A percentile compares a stretch with the other conserved stretches of the same genome.
phyloP scores from a whole-genome alignment of 2,329 filamentous ascomycete species.

The Zymoseptoria tritici region DNA sequence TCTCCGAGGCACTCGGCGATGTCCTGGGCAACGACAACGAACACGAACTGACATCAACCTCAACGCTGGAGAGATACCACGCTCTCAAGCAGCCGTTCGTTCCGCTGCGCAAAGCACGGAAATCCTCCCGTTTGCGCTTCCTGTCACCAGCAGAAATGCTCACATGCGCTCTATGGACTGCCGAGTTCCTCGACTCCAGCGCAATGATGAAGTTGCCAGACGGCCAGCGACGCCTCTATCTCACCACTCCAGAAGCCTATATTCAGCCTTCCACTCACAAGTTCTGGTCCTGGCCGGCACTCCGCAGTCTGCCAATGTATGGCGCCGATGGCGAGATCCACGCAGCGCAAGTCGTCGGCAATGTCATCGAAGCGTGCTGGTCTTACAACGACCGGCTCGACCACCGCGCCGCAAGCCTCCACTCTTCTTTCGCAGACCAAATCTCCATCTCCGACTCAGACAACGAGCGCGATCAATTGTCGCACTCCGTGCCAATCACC shows the following conservation, averaged over 20 bases:
- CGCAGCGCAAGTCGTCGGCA: constrained; percentile 45
- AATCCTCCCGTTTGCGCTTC: constrained; percentile 64
- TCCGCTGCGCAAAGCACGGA: constrained; percentile 69
- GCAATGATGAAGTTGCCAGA: constrained; percentile 65
- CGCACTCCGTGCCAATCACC: not conserved
- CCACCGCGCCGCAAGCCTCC: constrained; percentile 40
- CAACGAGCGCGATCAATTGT: constrained; percentile 1
- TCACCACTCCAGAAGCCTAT: constrained; percentile 70
- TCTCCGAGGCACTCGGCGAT: constrained; percentile 56
- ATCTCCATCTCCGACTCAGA: constrained; percentile 8
- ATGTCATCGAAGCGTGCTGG: constrained; percentile 49
- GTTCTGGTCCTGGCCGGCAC: constrained; percentile 64
- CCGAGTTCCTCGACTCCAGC: constrained; percentile 60
- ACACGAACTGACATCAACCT: constrained; percentile 8
- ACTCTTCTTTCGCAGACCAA: constrained; percentile 41
- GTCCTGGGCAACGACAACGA: constrained; percentile 20
- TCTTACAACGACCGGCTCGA: constrained; percentile 59
- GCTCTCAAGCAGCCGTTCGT: constrained; percentile 63
- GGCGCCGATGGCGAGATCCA: constrained; percentile 49
- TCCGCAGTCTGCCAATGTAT: constrained; percentile 52
- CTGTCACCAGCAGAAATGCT: constrained; percentile 65
- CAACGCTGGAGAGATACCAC: constrained; percentile 42
- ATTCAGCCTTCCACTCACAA: constrained; percentile 52
- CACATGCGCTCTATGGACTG: constrained; percentile 63
- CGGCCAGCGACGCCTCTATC: constrained; percentile 57